phyloP scores from a whole-genome alignment of 768 basidiomycete species.

The Mycena rosella region DNA sequence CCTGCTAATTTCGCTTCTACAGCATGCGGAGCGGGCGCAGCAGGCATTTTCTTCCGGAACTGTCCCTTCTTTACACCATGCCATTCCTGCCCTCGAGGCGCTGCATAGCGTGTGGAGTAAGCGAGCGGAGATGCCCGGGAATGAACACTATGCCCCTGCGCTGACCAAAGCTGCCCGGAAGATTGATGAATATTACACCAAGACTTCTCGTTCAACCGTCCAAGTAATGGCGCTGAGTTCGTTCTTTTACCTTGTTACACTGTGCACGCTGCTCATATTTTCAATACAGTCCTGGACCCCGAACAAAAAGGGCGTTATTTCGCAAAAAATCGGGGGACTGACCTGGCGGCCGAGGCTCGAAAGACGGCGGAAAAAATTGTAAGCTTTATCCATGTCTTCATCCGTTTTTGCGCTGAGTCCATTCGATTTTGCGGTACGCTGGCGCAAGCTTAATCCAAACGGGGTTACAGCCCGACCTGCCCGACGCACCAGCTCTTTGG shows the following conservation, averaged over 20 bases:
- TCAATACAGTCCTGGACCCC: background rate
- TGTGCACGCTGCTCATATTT: background rate
- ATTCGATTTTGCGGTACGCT: too few species aligned
- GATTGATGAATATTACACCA: constrained; percentile 41
- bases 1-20: background rate
- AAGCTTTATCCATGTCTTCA: too few species aligned
- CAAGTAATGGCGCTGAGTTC: constrained; percentile 6
- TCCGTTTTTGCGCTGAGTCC: too few species aligned
- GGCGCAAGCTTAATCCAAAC: too few species aligned
- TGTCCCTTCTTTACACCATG: constrained; percentile 44
- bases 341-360: background rate
- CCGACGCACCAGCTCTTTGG: background rate
- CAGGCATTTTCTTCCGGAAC: constrained; percentile 49
- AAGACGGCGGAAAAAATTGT: background rate
- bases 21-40: constrained; percentile 49
- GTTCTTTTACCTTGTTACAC: background rate
- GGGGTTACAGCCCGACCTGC: too few species aligned
- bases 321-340: background rate
- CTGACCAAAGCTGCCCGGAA: constrained; percentile 43
- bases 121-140: constrained; percentile 26
- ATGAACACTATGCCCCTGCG: constrained; percentile 37
- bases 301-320: background rate
- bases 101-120: constrained; percentile 46
- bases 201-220: background rate
- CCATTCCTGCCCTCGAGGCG: constrained; percentile 49